phyloP scores from a whole-genome alignment of 768 basidiomycete species.

The Hemileccinum impolitum region DNA sequence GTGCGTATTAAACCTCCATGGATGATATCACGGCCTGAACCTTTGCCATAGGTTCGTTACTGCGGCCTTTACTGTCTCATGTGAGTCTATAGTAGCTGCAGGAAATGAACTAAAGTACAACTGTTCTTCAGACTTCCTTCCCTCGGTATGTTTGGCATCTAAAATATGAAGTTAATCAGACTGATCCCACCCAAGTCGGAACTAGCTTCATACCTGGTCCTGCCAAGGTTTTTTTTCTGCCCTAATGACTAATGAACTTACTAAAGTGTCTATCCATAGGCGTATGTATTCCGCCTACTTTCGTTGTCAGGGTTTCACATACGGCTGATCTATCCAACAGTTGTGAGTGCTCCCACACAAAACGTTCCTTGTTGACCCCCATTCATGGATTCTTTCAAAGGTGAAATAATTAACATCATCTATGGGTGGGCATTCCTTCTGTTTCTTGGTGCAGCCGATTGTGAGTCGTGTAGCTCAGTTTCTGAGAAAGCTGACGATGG shows the following conservation, averaged over 20 bases:
- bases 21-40: not conserved
- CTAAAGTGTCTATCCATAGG: not conserved
- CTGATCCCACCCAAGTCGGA: not conserved
- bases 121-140: not conserved
- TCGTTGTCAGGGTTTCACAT: not conserved
- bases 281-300: not conserved
- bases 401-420: not conserved
- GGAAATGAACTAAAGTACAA: not conserved
- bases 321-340: not conserved
- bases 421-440: not conserved
- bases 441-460: slow-evolving; percentile 3
- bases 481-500: not conserved
- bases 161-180: not conserved
- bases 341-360: not conserved
- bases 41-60: slow-evolving; percentile 7
- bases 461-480: not conserved
- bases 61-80: not conserved
- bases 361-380: not conserved
- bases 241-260: not conserved
- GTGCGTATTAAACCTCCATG: not conserved
- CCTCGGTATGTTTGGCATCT: not conserved
- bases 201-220: slow-evolving; percentile 9
- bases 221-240: not conserved
- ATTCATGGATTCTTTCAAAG: not conserved
- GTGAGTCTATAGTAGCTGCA: not conserved